A percentile compares a stretch with the other conserved stretches of the same genome.
Evolutionary conservation across 164 flowering plant species (phyloP).

Genomic region (Stephania yunnanensis): DNA sequence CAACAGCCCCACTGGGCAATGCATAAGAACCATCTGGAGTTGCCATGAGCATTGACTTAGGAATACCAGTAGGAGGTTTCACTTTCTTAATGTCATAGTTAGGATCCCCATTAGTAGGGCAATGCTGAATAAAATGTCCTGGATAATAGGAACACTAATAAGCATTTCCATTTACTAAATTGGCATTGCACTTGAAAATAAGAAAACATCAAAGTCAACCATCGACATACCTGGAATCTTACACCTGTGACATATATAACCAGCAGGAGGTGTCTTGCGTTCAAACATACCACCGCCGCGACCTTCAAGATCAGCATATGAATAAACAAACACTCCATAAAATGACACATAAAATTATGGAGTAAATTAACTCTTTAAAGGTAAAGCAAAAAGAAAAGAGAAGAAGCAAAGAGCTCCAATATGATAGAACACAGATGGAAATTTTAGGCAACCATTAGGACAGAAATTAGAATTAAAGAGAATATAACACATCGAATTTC

Average conservation of each 20-base stretch:
- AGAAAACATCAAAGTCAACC: neutral
- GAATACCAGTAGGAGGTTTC: constrained; percentile 95
- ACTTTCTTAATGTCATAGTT: constrained; percentile 76
- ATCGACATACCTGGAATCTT: constrained; percentile 70
- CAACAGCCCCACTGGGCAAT: constrained; percentile 86
- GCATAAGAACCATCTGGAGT: constrained; percentile 96
- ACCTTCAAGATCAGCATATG: constrained; percentile 20
- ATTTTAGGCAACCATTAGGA: neutral
- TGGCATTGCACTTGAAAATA: neutral
- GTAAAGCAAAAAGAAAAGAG: neutral
- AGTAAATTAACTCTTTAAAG: neutral
- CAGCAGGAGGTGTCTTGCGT: constrained; percentile 83
- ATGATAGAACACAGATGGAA: neutral
- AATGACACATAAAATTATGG: neutral
- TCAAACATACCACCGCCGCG: constrained; percentile 50
- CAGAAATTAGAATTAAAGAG: neutral
- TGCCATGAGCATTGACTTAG: constrained; percentile 90
- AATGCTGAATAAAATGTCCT: constrained; percentile 98
- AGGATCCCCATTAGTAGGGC: constrained; percentile 98
- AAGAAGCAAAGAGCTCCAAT: neutral
- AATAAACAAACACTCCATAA: neutral
- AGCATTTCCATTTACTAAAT: neutral
- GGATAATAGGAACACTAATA: constrained; percentile 11
- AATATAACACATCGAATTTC: neutral
- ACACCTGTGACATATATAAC: constrained; percentile 92